Conservation (phyloP, 2,329 filamentous ascomycete species). For the Fusarium goolgardi region DNA sequence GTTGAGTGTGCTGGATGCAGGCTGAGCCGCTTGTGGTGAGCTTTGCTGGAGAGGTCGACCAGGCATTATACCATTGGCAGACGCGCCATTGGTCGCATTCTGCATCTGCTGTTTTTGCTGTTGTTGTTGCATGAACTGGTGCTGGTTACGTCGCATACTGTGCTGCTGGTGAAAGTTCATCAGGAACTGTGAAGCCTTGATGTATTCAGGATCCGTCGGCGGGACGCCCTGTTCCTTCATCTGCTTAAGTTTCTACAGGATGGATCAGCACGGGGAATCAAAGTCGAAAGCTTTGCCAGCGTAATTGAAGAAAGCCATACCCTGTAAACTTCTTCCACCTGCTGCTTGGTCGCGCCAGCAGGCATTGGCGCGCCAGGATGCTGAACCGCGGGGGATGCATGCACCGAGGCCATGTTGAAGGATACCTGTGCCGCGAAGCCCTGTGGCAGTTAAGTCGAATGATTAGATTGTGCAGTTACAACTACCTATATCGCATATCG, state of each 20-base stretch:
- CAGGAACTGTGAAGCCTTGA: conserved; percentile 83
- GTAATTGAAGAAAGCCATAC: conserved; percentile 58
- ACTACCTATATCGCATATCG: conserved; percentile 56
- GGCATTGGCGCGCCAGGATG: conserved; percentile 72
- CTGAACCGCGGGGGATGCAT: conserved; percentile 76
- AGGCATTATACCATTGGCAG: conserved; percentile 60
- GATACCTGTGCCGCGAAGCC: conserved; percentile 34
- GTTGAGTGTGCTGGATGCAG: conserved; percentile 52
- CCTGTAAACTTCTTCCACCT: conserved; percentile 78
- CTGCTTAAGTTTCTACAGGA: conserved; percentile 80
- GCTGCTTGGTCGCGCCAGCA: conserved; percentile 77
- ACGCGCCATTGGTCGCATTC: conserved; percentile 64
- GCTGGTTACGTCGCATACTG: conserved; percentile 63
- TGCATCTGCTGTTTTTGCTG: conserved; percentile 60
- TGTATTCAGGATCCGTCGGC: conserved; percentile 84
- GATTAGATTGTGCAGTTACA: conserved; percentile 39
- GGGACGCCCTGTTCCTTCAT: conserved; percentile 89
- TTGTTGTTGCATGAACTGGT: conserved; percentile 56
- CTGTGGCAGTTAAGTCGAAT: conserved; percentile 43
- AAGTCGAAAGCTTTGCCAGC: not conserved
- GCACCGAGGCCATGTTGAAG: conserved; percentile 81
- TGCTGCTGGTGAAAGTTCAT: conserved; percentile 75
- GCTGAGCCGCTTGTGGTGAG: conserved; percentile 49
- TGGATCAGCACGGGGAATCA: conserved; percentile 33
- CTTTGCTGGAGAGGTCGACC: conserved; percentile 57